phyloP scores from a whole-genome alignment of 768 basidiomycete species.

The Flagelloscypha sp. region DNA sequence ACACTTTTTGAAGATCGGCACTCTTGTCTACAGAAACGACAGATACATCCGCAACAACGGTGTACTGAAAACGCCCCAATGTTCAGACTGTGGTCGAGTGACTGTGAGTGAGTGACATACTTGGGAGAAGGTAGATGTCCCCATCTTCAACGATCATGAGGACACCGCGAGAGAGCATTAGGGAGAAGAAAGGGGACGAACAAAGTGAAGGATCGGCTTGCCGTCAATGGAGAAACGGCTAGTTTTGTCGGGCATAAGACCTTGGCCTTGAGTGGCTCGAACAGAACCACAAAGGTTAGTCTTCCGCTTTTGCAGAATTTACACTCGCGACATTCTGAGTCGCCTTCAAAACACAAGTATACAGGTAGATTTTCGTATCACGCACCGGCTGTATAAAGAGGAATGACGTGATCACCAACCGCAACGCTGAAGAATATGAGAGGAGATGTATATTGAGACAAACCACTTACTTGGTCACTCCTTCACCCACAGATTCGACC shows the following conservation, averaged over 20 bases:
- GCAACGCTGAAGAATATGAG: too few species aligned
- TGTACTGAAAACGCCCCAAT: too few species aligned
- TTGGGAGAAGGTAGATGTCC: conserved; percentile 98
- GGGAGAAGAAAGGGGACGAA: conserved; percentile 30
- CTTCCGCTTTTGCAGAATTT: conserved; percentile 97
- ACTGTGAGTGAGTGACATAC: too few species aligned
- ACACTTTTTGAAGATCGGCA: conserved; percentile 94
- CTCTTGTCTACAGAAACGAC: conserved; percentile 82
- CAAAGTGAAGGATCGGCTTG: conserved; percentile 84
- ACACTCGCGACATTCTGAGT: conserved; percentile 84
- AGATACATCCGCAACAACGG: conserved; percentile 95
- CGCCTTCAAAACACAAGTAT: conserved; percentile 1
- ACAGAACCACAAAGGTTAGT: conserved; percentile 97
- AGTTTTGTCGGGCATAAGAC: conserved; percentile 88
- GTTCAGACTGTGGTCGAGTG: too few species aligned
- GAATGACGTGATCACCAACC: conserved; percentile 94
- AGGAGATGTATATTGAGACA: too few species aligned
- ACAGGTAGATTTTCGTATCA: not conserved
- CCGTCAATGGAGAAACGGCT: conserved; percentile 87
- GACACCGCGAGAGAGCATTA: conserved; percentile 1
- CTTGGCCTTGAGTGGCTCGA: conserved; percentile 87
- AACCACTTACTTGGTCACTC: conserved; percentile 61
- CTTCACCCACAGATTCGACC: conserved; percentile 97
- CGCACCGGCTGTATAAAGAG: conserved; percentile 89
- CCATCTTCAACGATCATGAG: conserved; percentile 61